These are phyloP conservation scores for Pleurotus cornucopiae DNA, from an alignment of 768 basidiomycete genomes.

Conservation along the genomic window DNA sequence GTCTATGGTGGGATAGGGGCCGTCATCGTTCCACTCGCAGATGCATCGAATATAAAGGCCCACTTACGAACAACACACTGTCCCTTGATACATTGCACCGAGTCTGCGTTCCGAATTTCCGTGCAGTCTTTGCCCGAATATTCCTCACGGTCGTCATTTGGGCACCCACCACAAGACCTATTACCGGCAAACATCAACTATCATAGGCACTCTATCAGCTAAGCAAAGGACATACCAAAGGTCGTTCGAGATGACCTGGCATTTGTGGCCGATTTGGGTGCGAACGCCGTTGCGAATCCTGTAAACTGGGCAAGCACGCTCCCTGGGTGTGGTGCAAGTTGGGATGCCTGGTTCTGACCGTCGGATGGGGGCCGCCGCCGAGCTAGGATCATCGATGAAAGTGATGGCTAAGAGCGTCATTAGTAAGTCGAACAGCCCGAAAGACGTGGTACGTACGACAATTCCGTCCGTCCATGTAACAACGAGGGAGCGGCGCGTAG, in stretches of 20 bases:
- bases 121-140: constrained; percentile 40
- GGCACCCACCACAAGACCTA: constrained; percentile 28
- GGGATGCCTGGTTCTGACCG: constrained; percentile 10
- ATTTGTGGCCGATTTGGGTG: constrained; percentile 16
- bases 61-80: constrained; percentile 34
- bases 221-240: constrained; percentile 16
- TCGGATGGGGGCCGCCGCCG: constrained; percentile 5
- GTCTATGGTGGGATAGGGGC: too few species aligned
- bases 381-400: constrained; percentile 6
- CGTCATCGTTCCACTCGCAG: too few species aligned
- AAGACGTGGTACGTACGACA: constrained; percentile 16
- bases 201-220: not conserved
- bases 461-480: constrained; percentile 10
- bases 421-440: too few species aligned
- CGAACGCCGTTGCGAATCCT: constrained; percentile 12
- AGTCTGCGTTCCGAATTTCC: constrained; percentile 33
- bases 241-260: constrained; percentile 19
- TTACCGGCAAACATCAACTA: not conserved
- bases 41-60: too few species aligned
- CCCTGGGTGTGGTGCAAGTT: constrained; percentile 15
- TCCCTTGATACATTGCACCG: constrained; percentile 30
- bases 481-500: constrained; percentile 13
- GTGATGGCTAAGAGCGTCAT: constrained; percentile 8
- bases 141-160: constrained; percentile 12
- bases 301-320: constrained; percentile 21